phyloP scores from a whole-genome alignment of 305 asterid species.

The Fraxinus velutina region DNA sequence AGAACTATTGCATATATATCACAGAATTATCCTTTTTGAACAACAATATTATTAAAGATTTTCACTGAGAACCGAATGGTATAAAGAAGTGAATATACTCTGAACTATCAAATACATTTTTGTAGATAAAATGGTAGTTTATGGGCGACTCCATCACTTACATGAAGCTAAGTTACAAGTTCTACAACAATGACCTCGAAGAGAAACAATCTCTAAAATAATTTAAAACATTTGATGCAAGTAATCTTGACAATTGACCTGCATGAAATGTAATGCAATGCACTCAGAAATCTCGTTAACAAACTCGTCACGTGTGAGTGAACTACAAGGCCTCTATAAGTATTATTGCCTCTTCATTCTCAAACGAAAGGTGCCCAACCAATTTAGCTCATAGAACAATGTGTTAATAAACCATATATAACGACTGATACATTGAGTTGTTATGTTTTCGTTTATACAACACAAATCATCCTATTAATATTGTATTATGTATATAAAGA shows the following conservation, averaged over 20 bases:
- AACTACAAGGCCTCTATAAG: not conserved
- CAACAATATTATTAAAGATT: not conserved
- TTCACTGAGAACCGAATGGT: not conserved
- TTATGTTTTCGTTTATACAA: too few relatives aligned
- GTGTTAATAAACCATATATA: not conserved
- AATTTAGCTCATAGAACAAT: not conserved
- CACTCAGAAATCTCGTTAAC: too few relatives aligned
- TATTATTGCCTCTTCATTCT: not conserved
- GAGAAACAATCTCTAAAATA: not conserved
- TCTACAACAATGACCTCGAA: not conserved
- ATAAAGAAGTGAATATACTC: not conserved
- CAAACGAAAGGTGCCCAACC: not conserved
- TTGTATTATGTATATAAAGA: too few relatives aligned
- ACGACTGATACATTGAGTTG: not conserved
- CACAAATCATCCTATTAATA: too few relatives aligned
- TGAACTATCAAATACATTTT: not conserved
- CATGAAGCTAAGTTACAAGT: not conserved
- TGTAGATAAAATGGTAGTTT: not conserved
- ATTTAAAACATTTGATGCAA: not conserved
- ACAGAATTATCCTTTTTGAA: too few relatives aligned
- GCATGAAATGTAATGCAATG: not conserved
- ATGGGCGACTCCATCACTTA: not conserved
- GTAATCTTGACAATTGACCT: not conserved
- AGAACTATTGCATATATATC: too few relatives aligned
- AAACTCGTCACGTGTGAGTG: not conserved